Conservation (phyloP, 2,329 filamentous ascomycete species). For the Neonectria sp. region DNA sequence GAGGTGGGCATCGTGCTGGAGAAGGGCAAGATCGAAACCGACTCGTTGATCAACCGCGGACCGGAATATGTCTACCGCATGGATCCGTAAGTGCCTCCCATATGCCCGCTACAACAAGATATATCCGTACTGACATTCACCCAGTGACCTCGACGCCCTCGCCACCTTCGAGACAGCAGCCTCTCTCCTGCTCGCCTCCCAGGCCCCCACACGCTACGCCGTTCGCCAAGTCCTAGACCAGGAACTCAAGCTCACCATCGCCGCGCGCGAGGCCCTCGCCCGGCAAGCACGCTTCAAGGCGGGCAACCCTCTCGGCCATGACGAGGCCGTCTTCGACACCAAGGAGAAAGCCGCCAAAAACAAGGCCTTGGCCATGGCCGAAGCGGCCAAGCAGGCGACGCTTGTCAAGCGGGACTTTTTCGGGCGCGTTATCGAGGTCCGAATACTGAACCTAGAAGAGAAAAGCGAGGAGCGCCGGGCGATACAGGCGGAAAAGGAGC, state of each 20-base stretch:
- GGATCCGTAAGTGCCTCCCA: slow-evolving; percentile 80
- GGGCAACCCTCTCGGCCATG: slow-evolving; percentile 52
- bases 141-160: slow-evolving; percentile 81
- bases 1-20: slow-evolving; percentile 87
- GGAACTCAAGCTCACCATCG: slow-evolving; percentile 83
- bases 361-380: slow-evolving; percentile 53
- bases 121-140: slow-evolving; percentile 28
- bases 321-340: slow-evolving; percentile 50
- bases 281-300: slow-evolving; percentile 76
- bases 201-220: slow-evolving; percentile 87
- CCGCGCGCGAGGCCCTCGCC: slow-evolving; percentile 75
- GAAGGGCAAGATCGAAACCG: slow-evolving; percentile 82
- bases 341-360: slow-evolving; percentile 55
- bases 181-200: slow-evolving; percentile 68
- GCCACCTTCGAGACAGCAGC: slow-evolving; percentile 80
- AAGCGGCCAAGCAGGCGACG: slow-evolving; percentile 51
- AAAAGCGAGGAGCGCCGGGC: slow-evolving; percentile 52
- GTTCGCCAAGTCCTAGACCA: slow-evolving; percentile 94
- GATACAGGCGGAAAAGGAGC: slow-evolving; percentile 61
- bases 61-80: slow-evolving; percentile 89
- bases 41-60: slow-evolving; percentile 71
- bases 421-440: slow-evolving; percentile 75
- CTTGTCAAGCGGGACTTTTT: slow-evolving; percentile 87
- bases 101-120: background rate
- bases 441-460: slow-evolving; percentile 58